A percentile compares a stretch with the other conserved stretches of the same genome.
phyloP scores from a whole-genome alignment of 805 yeast species.

The Suhomyces emberorum region DNA sequence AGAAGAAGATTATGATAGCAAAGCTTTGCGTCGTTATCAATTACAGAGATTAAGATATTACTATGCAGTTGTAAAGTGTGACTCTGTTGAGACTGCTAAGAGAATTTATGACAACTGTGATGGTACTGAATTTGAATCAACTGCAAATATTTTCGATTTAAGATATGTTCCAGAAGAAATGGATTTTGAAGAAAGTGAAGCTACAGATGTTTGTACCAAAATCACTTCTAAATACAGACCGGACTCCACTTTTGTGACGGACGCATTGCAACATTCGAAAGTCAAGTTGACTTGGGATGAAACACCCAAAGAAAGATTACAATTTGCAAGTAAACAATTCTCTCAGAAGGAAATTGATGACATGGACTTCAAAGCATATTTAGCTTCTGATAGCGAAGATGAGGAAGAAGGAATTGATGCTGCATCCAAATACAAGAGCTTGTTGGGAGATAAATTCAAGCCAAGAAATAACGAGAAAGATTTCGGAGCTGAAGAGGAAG shows the following conservation, averaged over 20 bases:
- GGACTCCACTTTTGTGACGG: constrained; percentile 71
- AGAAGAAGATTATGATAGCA: constrained; percentile 78
- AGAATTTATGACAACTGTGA: constrained; percentile 83
- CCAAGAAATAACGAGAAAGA: constrained; percentile 22
- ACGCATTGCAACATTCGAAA: constrained; percentile 93
- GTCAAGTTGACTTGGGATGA: constrained; percentile 98
- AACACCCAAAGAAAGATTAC: constrained; percentile 85
- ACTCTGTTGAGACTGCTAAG: constrained; percentile 65
- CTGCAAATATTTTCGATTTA: constrained; percentile 90
- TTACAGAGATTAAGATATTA: constrained; percentile 88
- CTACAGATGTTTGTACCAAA: constrained; percentile 68
- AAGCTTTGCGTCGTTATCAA: constrained; percentile 83
- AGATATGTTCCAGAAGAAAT: constrained; percentile 92
- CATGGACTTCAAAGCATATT: constrained; percentile 88
- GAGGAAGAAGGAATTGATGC: constrained; percentile 38
- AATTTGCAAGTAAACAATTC: constrained; percentile 75
- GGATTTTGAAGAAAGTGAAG: constrained; percentile 71
- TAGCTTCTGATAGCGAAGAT: constrained; percentile 74
- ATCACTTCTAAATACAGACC: constrained; percentile 83
- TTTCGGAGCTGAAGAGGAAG: constrained; percentile 42
- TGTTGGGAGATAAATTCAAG: constrained; percentile 47
- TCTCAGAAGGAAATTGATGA: constrained; percentile 85
- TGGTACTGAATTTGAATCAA: constrained; percentile 92
- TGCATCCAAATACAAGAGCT: constrained; percentile 59
- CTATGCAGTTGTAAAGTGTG: constrained; percentile 88